A percentile compares a stretch with the other conserved stretches of the same genome.
Evolutionary conservation across 2,329 filamentous ascomycete species (phyloP).

Genomic region (Hysterium pulicare): DNA sequence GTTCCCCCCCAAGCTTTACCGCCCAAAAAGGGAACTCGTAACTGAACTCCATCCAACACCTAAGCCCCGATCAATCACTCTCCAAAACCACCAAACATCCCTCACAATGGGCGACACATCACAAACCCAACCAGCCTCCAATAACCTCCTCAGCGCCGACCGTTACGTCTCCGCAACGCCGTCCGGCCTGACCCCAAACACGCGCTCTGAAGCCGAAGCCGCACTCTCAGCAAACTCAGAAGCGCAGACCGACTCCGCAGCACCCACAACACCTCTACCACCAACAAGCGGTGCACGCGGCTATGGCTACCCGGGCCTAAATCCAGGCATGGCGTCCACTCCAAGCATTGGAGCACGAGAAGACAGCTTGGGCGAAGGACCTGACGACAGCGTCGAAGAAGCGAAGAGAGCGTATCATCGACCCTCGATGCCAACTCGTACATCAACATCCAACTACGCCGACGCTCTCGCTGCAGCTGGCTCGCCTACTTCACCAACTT

Average conservation of each 20-base stretch:
- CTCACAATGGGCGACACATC: slow-evolving; percentile 2
- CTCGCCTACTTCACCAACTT: slow-evolving; percentile 17
- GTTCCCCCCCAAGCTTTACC: too few relatives aligned
- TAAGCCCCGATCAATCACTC: too few relatives aligned
- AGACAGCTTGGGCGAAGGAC: neutral
- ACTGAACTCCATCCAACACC: too few relatives aligned
- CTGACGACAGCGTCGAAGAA: slow-evolving; percentile 17
- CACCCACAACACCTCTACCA: slow-evolving; percentile 22
- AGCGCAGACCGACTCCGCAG: slow-evolving; percentile 34
- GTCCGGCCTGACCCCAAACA: slow-evolving; percentile 33
- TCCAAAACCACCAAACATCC: neutral
- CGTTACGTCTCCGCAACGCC: slow-evolving; percentile 19
- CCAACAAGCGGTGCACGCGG: neutral
- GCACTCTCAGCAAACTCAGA: slow-evolving; percentile 27
- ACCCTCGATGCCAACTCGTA: slow-evolving; percentile 12
- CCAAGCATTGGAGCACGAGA: neutral
- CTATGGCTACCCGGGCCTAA: neutral
- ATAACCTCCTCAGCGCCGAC: neutral
- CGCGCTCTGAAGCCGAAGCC: slow-evolving; percentile 34
- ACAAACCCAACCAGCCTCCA: neutral
- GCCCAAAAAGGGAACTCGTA: too few relatives aligned
- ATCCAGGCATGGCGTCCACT: neutral
- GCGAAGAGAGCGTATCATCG: slow-evolving; percentile 8
- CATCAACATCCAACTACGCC: slow-evolving; percentile 32
- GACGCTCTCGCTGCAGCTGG: slow-evolving; percentile 20